Conservation (phyloP, 2,329 filamentous ascomycete species). For the Diaporthe sp. region DNA sequence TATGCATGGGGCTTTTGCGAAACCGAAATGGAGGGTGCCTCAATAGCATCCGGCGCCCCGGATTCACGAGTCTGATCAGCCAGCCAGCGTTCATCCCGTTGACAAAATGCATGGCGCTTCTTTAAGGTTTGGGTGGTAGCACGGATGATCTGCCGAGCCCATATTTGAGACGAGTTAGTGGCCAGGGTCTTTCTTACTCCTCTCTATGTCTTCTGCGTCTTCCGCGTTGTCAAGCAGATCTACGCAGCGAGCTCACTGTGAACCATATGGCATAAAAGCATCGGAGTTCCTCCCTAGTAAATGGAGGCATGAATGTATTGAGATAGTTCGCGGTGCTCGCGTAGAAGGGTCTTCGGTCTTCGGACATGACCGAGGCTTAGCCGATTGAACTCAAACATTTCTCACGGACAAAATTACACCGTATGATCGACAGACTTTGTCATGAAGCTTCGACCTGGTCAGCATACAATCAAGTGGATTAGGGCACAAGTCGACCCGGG, state of each 20-base stretch:
- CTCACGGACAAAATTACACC: not conserved
- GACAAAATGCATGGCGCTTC: not conserved
- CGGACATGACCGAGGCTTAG: constrained; percentile 1
- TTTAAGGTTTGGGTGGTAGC: constrained; percentile 18
- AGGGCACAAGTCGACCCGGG: not conserved
- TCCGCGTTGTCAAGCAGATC: not conserved
- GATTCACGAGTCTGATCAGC: not conserved
- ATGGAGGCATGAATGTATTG: not conserved
- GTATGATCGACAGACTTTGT: constrained; percentile 1
- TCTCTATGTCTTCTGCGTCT: not conserved
- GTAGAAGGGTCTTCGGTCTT: not conserved
- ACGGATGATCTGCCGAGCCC: constrained; percentile 1
- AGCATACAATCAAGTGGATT: not conserved
- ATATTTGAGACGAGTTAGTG: not conserved
- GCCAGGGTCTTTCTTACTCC: not conserved
- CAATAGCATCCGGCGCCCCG: not conserved
- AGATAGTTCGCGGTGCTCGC: not conserved
- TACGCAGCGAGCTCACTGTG: not conserved
- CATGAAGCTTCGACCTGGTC: not conserved
- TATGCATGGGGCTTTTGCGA: not conserved
- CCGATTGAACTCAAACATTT: not conserved
- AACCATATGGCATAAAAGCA: not conserved
- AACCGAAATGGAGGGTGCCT: not conserved
- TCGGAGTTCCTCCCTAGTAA: not conserved
- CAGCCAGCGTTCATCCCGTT: not conserved